Conservation (phyloP, 345 rosid genomes). For the Salix koriyanagi region DNA sequence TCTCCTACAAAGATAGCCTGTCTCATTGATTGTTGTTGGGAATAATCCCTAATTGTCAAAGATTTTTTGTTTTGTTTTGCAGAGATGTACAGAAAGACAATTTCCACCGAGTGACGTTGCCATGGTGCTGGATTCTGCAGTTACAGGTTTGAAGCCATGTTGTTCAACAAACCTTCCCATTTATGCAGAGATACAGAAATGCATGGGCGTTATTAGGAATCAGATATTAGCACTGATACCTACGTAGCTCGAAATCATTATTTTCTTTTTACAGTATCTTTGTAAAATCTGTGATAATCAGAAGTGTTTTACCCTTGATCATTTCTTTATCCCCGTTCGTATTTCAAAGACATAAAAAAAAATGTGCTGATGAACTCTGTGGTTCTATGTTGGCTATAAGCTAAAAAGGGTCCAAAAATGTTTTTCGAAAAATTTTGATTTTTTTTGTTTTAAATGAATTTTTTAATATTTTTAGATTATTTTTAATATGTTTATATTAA, state of each 20-base stretch:
- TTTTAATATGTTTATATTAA: no score
- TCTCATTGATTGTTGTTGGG: background rate
- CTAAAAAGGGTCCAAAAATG: no score
- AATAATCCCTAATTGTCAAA: background rate
- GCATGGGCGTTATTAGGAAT: slow-evolving; percentile 74
- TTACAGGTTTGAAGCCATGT: slow-evolving; percentile 66
- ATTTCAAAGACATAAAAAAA: no score
- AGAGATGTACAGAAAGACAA: slow-evolving; percentile 83
- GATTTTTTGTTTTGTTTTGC: slow-evolving; percentile 17
- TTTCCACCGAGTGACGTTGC: slow-evolving; percentile 82
- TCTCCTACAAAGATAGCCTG: background rate
- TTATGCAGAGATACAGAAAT: slow-evolving; percentile 80
- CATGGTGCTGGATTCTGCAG: slow-evolving; percentile 67
- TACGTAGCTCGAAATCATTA: slow-evolving; percentile 8
- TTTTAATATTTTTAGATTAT: no score
- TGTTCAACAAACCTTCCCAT: slow-evolving; percentile 71
- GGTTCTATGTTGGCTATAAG: no score
- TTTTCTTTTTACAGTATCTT: background rate
- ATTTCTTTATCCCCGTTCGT: no score
- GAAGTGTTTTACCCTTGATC: background rate
- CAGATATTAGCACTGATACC: slow-evolving; percentile 43
- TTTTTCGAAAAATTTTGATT: no score
- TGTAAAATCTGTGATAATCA: background rate
- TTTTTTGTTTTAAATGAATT: no score
- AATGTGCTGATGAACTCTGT: no score